Conservation (phyloP, 1,284 basidiomycete genomes). For the Tremellales sp. region DNA sequence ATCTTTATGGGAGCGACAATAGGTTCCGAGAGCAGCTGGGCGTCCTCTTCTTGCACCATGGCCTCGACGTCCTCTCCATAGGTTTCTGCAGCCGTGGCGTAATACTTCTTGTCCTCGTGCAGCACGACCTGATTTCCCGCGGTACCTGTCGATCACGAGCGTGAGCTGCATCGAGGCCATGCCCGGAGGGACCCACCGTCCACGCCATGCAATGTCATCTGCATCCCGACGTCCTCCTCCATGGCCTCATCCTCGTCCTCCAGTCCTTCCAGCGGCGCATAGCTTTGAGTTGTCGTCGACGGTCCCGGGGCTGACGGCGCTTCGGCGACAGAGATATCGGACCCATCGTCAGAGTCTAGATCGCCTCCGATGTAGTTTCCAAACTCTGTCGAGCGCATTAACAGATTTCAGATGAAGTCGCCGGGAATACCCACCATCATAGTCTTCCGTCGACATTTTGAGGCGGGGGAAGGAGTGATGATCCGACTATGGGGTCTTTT, state of each 20-base stretch:
- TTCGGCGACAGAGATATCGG: conserved; percentile 26
- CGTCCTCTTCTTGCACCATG: conserved; percentile 96
- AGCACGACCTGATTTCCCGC: conserved; percentile 74
- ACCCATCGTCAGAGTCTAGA: conserved; percentile 80
- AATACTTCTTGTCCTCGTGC: conserved; percentile 98
- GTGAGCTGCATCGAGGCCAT: too few relatives aligned
- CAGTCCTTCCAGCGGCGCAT: conserved; percentile 48
- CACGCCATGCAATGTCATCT: conserved; percentile 44
- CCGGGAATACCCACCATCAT: conserved; percentile 41
- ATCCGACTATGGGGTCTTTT: not conserved
- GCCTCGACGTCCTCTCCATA: conserved; percentile 95
- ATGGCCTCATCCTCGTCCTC: conserved; percentile 43
- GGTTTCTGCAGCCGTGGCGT: conserved; percentile 84
- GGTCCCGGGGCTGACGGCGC: conserved; percentile 34
- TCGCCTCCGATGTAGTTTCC: conserved; percentile 95
- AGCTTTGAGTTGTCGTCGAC: conserved; percentile 20
- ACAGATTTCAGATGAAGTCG: conserved; percentile 5
- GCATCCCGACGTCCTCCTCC: conserved; percentile 37
- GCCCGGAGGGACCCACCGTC: conserved; percentile 28
- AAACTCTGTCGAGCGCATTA: conserved; percentile 55
- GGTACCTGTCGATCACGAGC: conserved; percentile 28
- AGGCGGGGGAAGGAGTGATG: not conserved
- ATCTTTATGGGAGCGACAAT: conserved; percentile 94
- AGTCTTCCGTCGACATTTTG: conserved; percentile 49
- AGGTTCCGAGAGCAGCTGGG: conserved; percentile 90